A percentile compares a stretch with the other conserved stretches of the same genome.
These are phyloP conservation scores for Imleria badia DNA, from an alignment of 768 basidiomycete genomes.

Conservation along the genomic window DNA sequence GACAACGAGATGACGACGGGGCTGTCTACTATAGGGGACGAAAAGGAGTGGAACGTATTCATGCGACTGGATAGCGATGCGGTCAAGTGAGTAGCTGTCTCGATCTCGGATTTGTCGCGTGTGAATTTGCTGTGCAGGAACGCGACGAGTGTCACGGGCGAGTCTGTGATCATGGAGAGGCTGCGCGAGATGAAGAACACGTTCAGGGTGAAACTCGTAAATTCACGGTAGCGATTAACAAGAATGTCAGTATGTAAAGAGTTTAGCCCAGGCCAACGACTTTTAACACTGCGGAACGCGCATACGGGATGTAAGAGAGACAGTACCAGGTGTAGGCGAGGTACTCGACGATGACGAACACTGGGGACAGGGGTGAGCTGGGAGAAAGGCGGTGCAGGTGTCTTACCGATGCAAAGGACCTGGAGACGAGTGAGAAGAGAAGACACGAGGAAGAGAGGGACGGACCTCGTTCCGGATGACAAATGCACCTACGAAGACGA, in stretches of 20 bases:
- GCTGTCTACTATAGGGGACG: slow-evolving; percentile 85
- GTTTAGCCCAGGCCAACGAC: slow-evolving; percentile 46
- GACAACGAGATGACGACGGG: slow-evolving; percentile 71
- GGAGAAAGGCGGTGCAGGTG: not conserved
- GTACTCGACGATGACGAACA: slow-evolving; percentile 90
- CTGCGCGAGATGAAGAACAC: slow-evolving; percentile 85
- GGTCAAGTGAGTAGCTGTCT: slow-evolving; percentile 52
- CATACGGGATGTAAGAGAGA: slow-evolving; percentile 89
- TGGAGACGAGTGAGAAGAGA: slow-evolving; percentile 21
- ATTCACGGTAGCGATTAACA: no score
- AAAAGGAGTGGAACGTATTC: slow-evolving; percentile 95
- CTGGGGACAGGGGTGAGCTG: slow-evolving; percentile 37
- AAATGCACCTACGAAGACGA: slow-evolving; percentile 87
- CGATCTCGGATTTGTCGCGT: not conserved
- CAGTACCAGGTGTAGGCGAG: slow-evolving; percentile 91
- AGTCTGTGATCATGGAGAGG: slow-evolving; percentile 66
- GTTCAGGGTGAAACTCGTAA: slow-evolving; percentile 54
- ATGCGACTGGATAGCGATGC: slow-evolving; percentile 71
- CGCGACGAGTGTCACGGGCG: slow-evolving; percentile 41
- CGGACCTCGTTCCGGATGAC: slow-evolving; percentile 66
- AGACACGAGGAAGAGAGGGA: slow-evolving; percentile 9
- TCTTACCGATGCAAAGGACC: slow-evolving; percentile 66
- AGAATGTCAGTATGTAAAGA: slow-evolving; percentile 9
- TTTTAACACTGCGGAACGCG: slow-evolving; percentile 70
- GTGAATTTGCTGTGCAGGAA: slow-evolving; percentile 39